phyloP scores from a whole-genome alignment of 768 basidiomycete genomes.

The Solioccasus polychromus region DNA sequence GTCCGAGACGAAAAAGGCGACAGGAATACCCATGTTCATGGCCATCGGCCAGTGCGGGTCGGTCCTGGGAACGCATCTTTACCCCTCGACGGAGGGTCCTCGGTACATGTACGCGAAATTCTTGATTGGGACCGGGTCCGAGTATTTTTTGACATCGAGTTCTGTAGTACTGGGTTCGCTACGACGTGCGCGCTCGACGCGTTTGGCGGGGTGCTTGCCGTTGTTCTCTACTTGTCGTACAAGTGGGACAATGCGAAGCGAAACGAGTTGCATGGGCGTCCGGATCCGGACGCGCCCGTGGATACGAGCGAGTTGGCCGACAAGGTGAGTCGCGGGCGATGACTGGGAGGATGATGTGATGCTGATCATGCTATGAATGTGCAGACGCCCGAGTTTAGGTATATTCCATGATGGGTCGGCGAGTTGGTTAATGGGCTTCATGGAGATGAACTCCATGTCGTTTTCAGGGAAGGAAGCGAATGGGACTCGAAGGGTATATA shows the following conservation, averaged over 20 bases:
- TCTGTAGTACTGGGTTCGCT: constrained; percentile 50
- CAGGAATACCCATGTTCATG: constrained; percentile 77
- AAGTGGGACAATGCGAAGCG: constrained; percentile 56
- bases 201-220: constrained; percentile 23
- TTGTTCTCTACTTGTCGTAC: constrained; percentile 60
- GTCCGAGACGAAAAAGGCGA: constrained; percentile 74
- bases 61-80: constrained; percentile 72
- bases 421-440: too few relatives aligned
- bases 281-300: constrained; percentile 44
- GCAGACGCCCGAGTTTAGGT: constrained; percentile 20
- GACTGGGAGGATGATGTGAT: background rate
- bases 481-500: too few relatives aligned
- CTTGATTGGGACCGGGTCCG: too few relatives aligned
- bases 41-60: constrained; percentile 78
- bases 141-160: background rate
- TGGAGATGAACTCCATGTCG: too few relatives aligned
- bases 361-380: background rate
- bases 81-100: constrained; percentile 61
- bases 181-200: constrained; percentile 38
- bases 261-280: constrained; percentile 50
- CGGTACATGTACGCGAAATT: constrained; percentile 52
- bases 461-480: too few relatives aligned
- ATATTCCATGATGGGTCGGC: constrained; percentile 19
- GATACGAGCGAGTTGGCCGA: constrained; percentile 68
- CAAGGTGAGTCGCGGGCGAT: constrained; percentile 40